phyloP scores from a whole-genome alignment of 257 asterid genomes.

The Ophiorrhiza pumila region DNA sequence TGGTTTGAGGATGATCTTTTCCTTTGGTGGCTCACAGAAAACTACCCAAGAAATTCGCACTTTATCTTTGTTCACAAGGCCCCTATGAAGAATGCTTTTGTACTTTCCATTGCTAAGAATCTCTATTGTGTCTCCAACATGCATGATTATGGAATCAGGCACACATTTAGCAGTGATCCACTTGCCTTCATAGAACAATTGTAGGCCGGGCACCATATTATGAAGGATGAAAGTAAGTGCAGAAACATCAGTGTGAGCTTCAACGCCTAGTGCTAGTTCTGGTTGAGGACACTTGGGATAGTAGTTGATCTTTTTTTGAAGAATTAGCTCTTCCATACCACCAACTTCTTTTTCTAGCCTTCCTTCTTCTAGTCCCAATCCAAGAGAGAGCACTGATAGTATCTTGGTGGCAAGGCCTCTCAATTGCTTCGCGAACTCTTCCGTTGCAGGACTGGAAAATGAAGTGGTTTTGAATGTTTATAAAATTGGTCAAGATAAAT shows the following conservation, averaged over 20 bases:
- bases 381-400: constrained; percentile 55
- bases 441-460: constrained; percentile 49
- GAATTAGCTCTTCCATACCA: constrained; percentile 65
- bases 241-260: constrained; percentile 83
- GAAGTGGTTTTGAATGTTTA: background rate
- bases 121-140: constrained; percentile 82
- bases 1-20: constrained; percentile 61
- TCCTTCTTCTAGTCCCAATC: constrained; percentile 58
- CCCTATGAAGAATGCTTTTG: constrained; percentile 81
- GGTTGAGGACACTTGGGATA: constrained; percentile 96
- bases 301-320: constrained; percentile 82
- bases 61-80: constrained; percentile 74
- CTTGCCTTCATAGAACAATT: constrained; percentile 59
- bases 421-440: constrained; percentile 62
- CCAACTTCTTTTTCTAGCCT: constrained; percentile 79
- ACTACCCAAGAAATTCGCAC: constrained; percentile 89
- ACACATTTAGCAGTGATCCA: constrained; percentile 93
- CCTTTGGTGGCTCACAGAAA: constrained; percentile 88
- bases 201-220: constrained; percentile 94
- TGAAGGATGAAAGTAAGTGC: constrained; percentile 95
- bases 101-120: constrained; percentile 80
- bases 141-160: constrained; percentile 84
- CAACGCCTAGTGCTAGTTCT: constrained; percentile 90
- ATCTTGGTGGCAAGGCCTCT: constrained; percentile 56
- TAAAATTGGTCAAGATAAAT: background rate